Evolutionary conservation across 2,329 filamentous ascomycete species (phyloP), one percentile per base, ranked within the genome.

Genomic region (Aspergillus jensenii): DNA sequence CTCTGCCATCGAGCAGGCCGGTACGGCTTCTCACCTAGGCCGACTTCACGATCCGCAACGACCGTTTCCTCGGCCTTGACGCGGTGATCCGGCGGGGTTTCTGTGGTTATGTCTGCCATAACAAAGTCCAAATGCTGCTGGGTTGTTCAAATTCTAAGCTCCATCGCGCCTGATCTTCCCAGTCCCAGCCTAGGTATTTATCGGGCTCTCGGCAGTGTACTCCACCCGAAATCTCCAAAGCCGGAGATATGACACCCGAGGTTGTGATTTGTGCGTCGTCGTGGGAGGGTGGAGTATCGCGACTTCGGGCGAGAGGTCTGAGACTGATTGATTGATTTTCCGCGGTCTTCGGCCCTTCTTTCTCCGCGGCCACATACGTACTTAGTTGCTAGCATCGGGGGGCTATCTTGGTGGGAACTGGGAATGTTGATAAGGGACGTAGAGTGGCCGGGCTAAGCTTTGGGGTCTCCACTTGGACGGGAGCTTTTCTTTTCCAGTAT

Each of bases 1-100:
- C 68, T 70, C 51, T 70, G 66, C 57, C 62, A 67, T 54, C 56
- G 65, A 8, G 55, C 62, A 2, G 68, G 69, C 9, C 53, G 62
- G 50, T 66, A 67, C 17, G 56, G 43, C 48, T 49, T 52, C 14
- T 52, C n/a, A 25, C 47, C 47, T 41, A 33, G 9, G 3, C 27
- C 27, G 27, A 31, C 55, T 41, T 39, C 46, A 19, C 33, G 44
- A 27, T 58, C 50, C 46, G 19, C 27, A 17, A 58, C n/a, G 37
- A 46, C 37, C 17, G 43, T 47, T 43, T 52, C 43, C 15, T 46
- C 40, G 6, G 46, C 14, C 19, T 55, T 55, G 33, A n/a, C n/a
- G 23, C 19, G 45, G 19, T 35, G 46, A 11, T 44, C 35, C 19
- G 27, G 3, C 4, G 27, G 23, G 40, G 15, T 31, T 31, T 31